Conservation (phyloP, 371 early-diverging fungal species). For the Rhizopus microsporus region DNA sequence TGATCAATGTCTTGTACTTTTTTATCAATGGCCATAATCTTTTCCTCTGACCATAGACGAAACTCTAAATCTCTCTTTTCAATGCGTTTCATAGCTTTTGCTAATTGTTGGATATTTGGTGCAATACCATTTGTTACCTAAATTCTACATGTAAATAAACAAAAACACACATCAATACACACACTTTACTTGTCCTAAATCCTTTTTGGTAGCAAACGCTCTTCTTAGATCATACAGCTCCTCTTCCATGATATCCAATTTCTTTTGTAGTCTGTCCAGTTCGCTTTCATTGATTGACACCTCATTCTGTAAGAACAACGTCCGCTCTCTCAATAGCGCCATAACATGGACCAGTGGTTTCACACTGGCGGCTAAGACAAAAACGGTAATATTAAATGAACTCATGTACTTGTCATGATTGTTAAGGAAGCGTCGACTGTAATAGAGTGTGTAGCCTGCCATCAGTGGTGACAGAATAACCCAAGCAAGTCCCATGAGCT, state of each 20-base stretch:
- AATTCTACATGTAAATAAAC: background rate
- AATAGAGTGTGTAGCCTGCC: slow-evolving; percentile 61
- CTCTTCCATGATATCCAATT: slow-evolving; percentile 56
- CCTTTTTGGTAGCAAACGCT: slow-evolving; percentile 68
- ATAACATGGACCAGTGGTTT: slow-evolving; percentile 58
- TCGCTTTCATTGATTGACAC: slow-evolving; percentile 53
- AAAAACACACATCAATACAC: background rate
- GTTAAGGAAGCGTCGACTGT: slow-evolving; percentile 54
- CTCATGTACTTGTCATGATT: slow-evolving; percentile 62
- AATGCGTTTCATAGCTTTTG: slow-evolving; percentile 50
- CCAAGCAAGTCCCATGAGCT: slow-evolving; percentile 51
- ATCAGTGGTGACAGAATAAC: slow-evolving; percentile 57
- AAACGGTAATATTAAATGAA: slow-evolving; percentile 62
- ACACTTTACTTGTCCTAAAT: slow-evolving; percentile 48
- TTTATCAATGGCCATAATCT: slow-evolving; percentile 49
- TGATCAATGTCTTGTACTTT: slow-evolving; percentile 58
- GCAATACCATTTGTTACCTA: slow-evolving; percentile 25
- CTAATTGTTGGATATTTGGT: slow-evolving; percentile 40
- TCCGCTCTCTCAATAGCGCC: slow-evolving; percentile 55
- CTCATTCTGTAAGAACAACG: slow-evolving; percentile 58
- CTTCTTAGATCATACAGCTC: slow-evolving; percentile 59
- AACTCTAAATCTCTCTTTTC: slow-evolving; percentile 54
- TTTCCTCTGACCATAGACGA: slow-evolving; percentile 53
- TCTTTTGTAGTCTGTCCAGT: slow-evolving; percentile 42
- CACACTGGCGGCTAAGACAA: slow-evolving; percentile 63